phyloP scores from a whole-genome alignment of 805 yeast species.

The Nakazawaea anatomiae region DNA sequence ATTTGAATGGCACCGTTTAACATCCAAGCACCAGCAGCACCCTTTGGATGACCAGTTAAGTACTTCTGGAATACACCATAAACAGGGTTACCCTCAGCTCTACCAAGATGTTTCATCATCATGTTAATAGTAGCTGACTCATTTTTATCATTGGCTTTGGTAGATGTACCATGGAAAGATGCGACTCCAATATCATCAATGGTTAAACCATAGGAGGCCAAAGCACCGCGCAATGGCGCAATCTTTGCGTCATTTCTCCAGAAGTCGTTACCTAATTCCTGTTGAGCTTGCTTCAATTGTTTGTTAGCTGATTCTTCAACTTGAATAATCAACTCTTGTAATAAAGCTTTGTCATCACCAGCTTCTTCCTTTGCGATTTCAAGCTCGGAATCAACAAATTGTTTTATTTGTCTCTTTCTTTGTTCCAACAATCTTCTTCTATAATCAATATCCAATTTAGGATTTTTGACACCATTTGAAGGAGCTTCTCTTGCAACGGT shows the following conservation, averaged over 20 bases:
- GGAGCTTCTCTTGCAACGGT: constrained; percentile 96
- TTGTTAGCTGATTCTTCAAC: constrained; percentile 76
- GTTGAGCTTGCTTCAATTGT: constrained; percentile 84
- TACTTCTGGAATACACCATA: constrained; percentile 98
- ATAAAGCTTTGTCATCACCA: constrained; percentile 45
- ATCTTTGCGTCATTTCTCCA: constrained; percentile 87
- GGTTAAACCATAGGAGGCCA: constrained; percentile 89
- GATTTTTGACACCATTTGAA: constrained; percentile 71
- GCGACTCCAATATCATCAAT: constrained; percentile 95
- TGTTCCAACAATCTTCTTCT: constrained; percentile 84
- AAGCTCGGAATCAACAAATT: constrained; percentile 82
- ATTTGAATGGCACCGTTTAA: constrained; percentile 96
- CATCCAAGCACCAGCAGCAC: constrained; percentile 99
- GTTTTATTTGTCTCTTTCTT: constrained; percentile 70
- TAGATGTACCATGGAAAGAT: constrained; percentile 99
- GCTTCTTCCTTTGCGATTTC: constrained; percentile 68
- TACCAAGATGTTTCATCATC: constrained; percentile 94
- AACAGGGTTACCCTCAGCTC: constrained; percentile 96
- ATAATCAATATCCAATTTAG: constrained; percentile 84
- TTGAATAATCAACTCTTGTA: constrained; percentile 82
- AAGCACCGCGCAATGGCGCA: constrained; percentile 94
- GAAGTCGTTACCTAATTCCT: constrained; percentile 94
- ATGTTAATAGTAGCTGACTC: constrained; percentile 86
- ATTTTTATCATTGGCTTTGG: constrained; percentile 97
- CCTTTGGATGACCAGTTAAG: constrained; percentile 99